Evolutionary conservation across 2,329 filamentous ascomycete species (phyloP).

Genomic region (Lecanicillium sp.): DNA sequence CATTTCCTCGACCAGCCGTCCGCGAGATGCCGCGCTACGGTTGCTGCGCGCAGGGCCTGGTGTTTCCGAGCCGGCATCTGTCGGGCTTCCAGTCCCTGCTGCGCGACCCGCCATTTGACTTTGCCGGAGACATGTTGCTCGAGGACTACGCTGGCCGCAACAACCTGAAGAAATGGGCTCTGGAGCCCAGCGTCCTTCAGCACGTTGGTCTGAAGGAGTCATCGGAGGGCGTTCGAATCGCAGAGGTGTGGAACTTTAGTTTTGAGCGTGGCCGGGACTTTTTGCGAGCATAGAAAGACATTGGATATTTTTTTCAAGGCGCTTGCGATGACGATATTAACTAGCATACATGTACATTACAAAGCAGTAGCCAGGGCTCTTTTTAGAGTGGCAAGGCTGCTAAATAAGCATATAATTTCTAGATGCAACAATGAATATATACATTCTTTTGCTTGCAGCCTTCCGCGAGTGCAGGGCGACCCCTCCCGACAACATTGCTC

Average conservation of each 20-base stretch:
- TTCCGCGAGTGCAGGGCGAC: too few relatives aligned
- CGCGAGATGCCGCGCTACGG: constrained; percentile 29
- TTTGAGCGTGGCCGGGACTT: too few relatives aligned
- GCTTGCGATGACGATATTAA: too few relatives aligned
- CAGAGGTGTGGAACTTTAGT: constrained; percentile 29
- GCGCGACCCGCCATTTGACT: constrained; percentile 22
- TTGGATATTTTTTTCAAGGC: too few relatives aligned
- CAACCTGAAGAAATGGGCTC: constrained; percentile 25
- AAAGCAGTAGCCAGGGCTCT: too few relatives aligned
- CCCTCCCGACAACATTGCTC: too few relatives aligned
- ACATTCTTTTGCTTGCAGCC: background rate
- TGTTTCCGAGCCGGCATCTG: constrained; percentile 24
- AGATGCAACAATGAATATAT: too few relatives aligned
- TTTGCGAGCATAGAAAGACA: too few relatives aligned
- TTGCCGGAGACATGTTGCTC: constrained; percentile 26
- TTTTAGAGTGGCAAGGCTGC: too few relatives aligned
- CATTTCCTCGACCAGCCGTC: constrained; percentile 14
- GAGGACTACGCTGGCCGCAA: constrained; percentile 24
- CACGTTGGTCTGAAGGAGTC: constrained; percentile 26
- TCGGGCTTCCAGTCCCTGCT: constrained; percentile 18
- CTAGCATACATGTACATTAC: too few relatives aligned
- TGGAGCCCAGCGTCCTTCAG: constrained; percentile 29
- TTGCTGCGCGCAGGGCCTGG: constrained; percentile 29
- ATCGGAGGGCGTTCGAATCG: constrained; percentile 17
- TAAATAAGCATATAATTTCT: too few relatives aligned